These are phyloP conservation scores for Clavispora carvajalis DNA, from an alignment of 805 yeast genomes.

Conservation along the genomic window DNA sequence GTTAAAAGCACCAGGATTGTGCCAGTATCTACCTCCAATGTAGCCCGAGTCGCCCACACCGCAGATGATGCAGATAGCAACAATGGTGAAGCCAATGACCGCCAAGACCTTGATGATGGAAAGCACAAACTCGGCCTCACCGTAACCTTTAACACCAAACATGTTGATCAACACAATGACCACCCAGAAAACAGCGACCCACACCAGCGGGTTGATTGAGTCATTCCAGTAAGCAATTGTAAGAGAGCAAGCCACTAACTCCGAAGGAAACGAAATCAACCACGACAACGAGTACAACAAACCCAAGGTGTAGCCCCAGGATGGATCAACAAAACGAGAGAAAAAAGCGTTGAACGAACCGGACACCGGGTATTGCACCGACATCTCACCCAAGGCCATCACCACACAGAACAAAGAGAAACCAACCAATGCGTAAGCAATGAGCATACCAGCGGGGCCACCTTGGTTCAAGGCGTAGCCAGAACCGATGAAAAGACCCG, in stretches of 20 bases:
- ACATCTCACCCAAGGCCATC: constrained; percentile 18
- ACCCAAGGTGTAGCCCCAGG: constrained; percentile 21
- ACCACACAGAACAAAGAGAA: constrained; percentile 16
- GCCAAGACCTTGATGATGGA: constrained; percentile 24
- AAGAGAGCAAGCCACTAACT: constrained; percentile 29
- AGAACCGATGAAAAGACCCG: constrained; percentile 43
- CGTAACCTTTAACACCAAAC: constrained; percentile 32
- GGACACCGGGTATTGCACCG: constrained; percentile 18
- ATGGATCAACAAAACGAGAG: constrained; percentile 17
- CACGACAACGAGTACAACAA: constrained; percentile 23
- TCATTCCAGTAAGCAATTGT: constrained; percentile 33
- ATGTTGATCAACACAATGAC: constrained; percentile 29
- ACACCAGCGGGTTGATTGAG: constrained; percentile 28
- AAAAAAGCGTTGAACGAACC: constrained; percentile 19
- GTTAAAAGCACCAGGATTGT: constrained; percentile 49
- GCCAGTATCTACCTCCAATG: constrained; percentile 49
- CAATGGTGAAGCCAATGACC: constrained; percentile 22
- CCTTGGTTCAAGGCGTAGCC: constrained; percentile 17
- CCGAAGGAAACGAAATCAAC: constrained; percentile 31
- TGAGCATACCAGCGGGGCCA: constrained; percentile 18
- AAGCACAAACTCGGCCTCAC: constrained; percentile 22
- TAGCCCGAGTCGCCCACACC: constrained; percentile 43
- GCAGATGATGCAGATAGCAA: constrained; percentile 32
- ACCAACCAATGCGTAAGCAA: constrained; percentile 17
- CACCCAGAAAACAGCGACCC: constrained; percentile 34